Evolutionary conservation across 768 basidiomycete species (phyloP).

Genomic region (Cystofilobasidium capitatum): DNA sequence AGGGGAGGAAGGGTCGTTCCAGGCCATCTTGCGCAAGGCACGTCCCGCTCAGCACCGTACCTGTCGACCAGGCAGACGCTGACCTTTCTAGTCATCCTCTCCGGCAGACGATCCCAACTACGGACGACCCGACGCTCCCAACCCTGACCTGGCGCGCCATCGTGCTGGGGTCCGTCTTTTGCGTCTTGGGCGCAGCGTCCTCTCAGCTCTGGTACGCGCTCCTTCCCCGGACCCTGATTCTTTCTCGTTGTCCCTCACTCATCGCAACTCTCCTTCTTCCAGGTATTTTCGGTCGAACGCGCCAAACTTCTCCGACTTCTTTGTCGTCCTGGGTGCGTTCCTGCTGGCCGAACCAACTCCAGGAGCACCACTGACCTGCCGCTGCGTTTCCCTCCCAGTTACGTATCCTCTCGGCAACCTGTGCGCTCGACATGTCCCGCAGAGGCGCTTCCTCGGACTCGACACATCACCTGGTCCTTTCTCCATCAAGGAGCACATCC

Average conservation of each 20-base stretch:
- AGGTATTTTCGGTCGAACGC: too few relatives aligned
- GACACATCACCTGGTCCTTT: conserved; percentile 38
- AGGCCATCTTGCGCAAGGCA: background rate
- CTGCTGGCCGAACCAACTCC: background rate
- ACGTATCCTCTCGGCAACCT: conserved; percentile 39
- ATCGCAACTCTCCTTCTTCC: conserved; percentile 36
- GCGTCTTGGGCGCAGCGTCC: conserved; percentile 37
- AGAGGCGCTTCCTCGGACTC: conserved; percentile 27
- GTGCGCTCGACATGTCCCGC: conserved; percentile 33
- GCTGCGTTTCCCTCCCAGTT: conserved; percentile 8
- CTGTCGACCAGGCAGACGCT: background rate
- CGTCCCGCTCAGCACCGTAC: background rate
- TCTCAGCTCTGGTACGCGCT: conserved; percentile 38
- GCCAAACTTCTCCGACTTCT: too few relatives aligned
- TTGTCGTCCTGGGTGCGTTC: conserved; percentile 34
- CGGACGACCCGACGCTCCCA: conserved; percentile 38
- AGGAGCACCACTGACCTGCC: background rate
- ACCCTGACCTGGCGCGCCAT: conserved; percentile 38
- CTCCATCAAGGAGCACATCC: conserved; percentile 36
- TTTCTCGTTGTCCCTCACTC: background rate
- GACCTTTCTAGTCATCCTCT: background rate
- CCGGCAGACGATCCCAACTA: conserved; percentile 35
- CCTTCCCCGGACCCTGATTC: background rate
- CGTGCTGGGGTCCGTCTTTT: conserved; percentile 37
- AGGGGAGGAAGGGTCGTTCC: background rate